Evolutionary conservation across 805 yeast genomes (phyloP).

Genomic region (Candida pseudoglaebosa): DNA sequence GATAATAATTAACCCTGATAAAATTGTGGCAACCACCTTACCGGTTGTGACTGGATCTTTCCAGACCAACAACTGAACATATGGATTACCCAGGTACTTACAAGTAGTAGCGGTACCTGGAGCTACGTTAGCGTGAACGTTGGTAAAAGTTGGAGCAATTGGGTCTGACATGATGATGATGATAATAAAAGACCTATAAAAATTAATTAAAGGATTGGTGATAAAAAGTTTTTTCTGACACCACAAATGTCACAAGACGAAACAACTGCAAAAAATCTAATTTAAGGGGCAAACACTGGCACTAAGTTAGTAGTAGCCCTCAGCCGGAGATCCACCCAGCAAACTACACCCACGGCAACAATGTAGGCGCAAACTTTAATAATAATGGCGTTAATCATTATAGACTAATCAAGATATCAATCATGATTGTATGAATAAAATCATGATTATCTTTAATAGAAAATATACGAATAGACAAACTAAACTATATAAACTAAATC

Average conservation of each 20-base stretch:
- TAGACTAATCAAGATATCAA: too few relatives aligned
- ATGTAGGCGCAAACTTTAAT: too few relatives aligned
- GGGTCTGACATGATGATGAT: slow-evolving; percentile 1
- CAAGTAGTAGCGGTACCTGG: neutral
- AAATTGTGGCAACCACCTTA: slow-evolving; percentile 63
- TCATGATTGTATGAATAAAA: too few relatives aligned
- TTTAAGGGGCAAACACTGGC: too few relatives aligned
- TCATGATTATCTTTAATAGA: too few relatives aligned
- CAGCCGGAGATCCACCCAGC: too few relatives aligned
- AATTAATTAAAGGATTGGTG: neutral
- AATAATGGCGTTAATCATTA: too few relatives aligned
- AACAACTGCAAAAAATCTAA: too few relatives aligned
- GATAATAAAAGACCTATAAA: neutral
- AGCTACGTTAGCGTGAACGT: neutral
- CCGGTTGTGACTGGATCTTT: slow-evolving; percentile 72
- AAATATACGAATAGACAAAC: too few relatives aligned
- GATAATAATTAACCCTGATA: slow-evolving; percentile 51
- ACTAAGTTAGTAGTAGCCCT: too few relatives aligned
- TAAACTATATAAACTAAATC: too few relatives aligned
- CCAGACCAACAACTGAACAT: slow-evolving; percentile 60
- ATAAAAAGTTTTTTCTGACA: neutral
- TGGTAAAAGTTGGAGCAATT: slow-evolving; percentile 2
- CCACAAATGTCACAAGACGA: slow-evolving; percentile 6
- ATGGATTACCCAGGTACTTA: slow-evolving; percentile 1
- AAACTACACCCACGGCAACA: too few relatives aligned